Conservation (phyloP, 225 moss, liverwort and hornwort genomes). For the Bryoerythrophyllum caledonicum region DNA sequence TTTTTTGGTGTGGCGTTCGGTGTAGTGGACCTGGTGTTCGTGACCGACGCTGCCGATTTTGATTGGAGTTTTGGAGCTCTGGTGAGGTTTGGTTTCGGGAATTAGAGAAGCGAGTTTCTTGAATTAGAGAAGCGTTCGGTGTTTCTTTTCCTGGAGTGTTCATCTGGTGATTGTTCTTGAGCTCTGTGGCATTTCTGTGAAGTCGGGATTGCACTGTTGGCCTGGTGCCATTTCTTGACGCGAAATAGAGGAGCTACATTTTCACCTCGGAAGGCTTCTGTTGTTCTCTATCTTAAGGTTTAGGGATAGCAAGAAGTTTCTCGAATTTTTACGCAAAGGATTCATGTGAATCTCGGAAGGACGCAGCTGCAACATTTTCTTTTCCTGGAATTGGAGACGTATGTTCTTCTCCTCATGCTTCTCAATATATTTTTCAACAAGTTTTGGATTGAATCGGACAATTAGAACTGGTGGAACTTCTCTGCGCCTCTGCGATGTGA, state of each 20-base stretch:
- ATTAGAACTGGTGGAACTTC: not conserved
- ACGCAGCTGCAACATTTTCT: not conserved
- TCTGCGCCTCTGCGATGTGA: constrained; percentile 18
- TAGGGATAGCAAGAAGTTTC: not conserved
- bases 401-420: constrained; percentile 13
- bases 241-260: constrained; percentile 16
- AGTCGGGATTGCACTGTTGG: no score
- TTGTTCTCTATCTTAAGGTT: not conserved
- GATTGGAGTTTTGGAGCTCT: not conserved
- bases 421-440: not conserved
- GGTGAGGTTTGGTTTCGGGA: not conserved
- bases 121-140: no score
- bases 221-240: constrained; percentile 14
- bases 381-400: not conserved
- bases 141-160: not conserved
- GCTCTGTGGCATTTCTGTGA: no score
- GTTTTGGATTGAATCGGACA: not conserved
- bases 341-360: no score
- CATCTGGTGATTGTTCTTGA: no score
- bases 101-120: no score
- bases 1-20: no score
- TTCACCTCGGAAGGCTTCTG: not conserved
- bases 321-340: no score
- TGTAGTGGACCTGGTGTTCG: not conserved
- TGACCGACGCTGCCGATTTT: not conserved